Base-by-base conservation (phyloP, 2,329 filamentous ascomycete genomes). In the Aureobasidium subglaciale region DNA sequence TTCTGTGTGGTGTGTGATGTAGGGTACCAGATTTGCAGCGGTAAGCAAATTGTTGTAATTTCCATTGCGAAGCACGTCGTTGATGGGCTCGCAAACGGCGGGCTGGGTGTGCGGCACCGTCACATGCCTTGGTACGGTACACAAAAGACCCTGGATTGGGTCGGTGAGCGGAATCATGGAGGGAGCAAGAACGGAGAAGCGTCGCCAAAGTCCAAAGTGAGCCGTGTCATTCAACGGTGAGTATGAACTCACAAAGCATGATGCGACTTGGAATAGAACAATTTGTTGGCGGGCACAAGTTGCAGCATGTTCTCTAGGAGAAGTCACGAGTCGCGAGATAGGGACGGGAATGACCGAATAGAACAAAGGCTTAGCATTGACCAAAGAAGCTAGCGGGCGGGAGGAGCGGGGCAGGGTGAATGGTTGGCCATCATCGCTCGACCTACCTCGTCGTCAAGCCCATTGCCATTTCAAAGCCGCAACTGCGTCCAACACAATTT, bases 381-480 rank as follows among this genome's bases (percentile, higher is more conserved):
- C 30, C 8, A 35, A 48, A 35, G 24, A 27, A 8, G 34, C 20
- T 34, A 50, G 32, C 9, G 35, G 30, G 24, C 24, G 34, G 30
- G 30, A 52, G 35, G 35, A 35, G 48, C 34, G 48, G 46, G 35
- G 48, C 35, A 40, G 32, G 30, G 30, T 49, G 45, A n/a, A 32
- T 34, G 46, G 25, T 52, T 40, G 35, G 22, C 30, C 34, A 52
- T 40, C n/a, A 52, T 41, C 48, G 41, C 48, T 41, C 25, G 48
- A 52, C 48, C 48, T 52, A 52, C 48, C 48, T 52, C 48, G 27
- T 25, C 40, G 35, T 41, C 22, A 32, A 45, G 20, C n/a, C 30
- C 34, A 50, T 50, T 50, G 46, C 46, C 46, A 27, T 35, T 50
- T 24, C 46, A 20, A 50, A 50, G 32, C 38, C 24, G 48, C 35